A percentile compares a stretch with the other conserved stretches of the same genome.
Evolutionary conservation across 192 early-diverging fungal species (phyloP).

Genomic region (Coemansia furcata): DNA sequence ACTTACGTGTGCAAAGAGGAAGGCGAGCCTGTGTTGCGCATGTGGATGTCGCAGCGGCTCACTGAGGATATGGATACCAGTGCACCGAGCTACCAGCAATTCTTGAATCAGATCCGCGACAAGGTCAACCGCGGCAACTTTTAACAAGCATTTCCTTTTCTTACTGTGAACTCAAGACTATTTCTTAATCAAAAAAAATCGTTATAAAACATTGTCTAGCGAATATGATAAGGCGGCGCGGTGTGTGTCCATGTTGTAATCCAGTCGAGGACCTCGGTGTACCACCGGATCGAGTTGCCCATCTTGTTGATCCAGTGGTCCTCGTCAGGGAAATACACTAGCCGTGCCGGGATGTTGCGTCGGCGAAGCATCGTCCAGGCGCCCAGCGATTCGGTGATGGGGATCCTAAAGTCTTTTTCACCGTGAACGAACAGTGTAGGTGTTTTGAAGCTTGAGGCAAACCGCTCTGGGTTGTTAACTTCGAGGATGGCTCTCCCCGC

Average conservation of each 20-base stretch:
- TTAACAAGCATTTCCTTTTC: slow-evolving; percentile 7
- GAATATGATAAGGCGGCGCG: slow-evolving; percentile 16
- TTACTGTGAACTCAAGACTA: neutral
- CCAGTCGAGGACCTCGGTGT: slow-evolving; percentile 65
- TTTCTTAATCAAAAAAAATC: neutral
- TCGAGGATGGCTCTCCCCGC: slow-evolving; percentile 56
- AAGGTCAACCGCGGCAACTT: slow-evolving; percentile 59
- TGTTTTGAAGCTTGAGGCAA: slow-evolving; percentile 65
- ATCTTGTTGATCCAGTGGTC: slow-evolving; percentile 65
- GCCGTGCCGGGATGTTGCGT: slow-evolving; percentile 59
- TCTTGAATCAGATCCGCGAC: slow-evolving; percentile 71
- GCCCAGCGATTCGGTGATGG: slow-evolving; percentile 63
- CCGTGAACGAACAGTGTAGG: slow-evolving; percentile 78
- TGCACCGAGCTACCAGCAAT: slow-evolving; percentile 75
- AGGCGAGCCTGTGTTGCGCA: slow-evolving; percentile 75
- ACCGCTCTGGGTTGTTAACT: slow-evolving; percentile 62
- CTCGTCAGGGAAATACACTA: slow-evolving; percentile 77
- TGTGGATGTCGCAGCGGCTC: slow-evolving; percentile 83
- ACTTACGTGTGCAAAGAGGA: slow-evolving; percentile 91
- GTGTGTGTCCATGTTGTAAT: slow-evolving; percentile 35
- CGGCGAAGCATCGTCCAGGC: slow-evolving; percentile 74
- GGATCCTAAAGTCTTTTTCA: slow-evolving; percentile 61
- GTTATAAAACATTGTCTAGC: neutral
- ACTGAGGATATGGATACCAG: slow-evolving; percentile 89
- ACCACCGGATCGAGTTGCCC: slow-evolving; percentile 66